A percentile compares a stretch with the other conserved stretches of the same genome.
These are phyloP conservation scores for Neophaeococcomyces aloes DNA, from an alignment of 2,329 filamentous ascomycete species.

Conservation along the genomic window DNA sequence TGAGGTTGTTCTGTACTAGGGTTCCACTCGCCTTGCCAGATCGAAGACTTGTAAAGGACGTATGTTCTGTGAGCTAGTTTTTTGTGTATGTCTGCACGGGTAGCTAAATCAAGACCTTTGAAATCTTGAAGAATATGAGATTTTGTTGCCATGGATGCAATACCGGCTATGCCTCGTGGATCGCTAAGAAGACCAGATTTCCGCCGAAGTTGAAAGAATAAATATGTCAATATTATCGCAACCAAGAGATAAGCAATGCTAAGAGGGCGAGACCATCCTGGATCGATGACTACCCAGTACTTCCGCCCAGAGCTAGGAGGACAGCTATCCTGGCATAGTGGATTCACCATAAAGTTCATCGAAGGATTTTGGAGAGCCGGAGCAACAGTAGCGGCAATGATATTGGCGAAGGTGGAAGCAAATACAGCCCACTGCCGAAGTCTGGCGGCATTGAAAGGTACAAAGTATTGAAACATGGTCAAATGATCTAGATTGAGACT, in stretches of 20 bases:
- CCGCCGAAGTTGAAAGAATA: constrained; percentile 37
- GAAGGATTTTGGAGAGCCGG: constrained; percentile 39
- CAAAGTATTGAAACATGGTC: constrained; percentile 37
- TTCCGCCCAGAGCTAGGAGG: constrained; percentile 17
- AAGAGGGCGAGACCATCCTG: constrained; percentile 36
- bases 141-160: constrained; percentile 41
- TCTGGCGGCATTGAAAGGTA: constrained; percentile 35
- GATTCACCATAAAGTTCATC: constrained; percentile 29
- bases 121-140: constrained; percentile 42
- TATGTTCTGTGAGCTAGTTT: constrained; percentile 37
- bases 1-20: constrained; percentile 24
- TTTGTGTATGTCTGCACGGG: constrained; percentile 36
- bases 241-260: constrained; percentile 32
- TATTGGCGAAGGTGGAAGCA: constrained; percentile 35
- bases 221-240: constrained; percentile 31
- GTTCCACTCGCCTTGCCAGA: constrained; percentile 42
- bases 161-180: constrained; percentile 40
- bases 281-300: constrained; percentile 34
- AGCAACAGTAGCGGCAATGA: constrained; percentile 36
- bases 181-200: constrained; percentile 40
- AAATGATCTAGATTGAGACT: constrained; percentile 42
- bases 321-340: constrained; percentile 18
- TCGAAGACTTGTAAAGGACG: constrained; percentile 40
- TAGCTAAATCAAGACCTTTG: constrained; percentile 35
- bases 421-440: constrained; percentile 40